These are phyloP conservation scores for Seiridium unicorne DNA, from an alignment of 2,329 filamentous ascomycete species.

Conservation along the genomic window DNA sequence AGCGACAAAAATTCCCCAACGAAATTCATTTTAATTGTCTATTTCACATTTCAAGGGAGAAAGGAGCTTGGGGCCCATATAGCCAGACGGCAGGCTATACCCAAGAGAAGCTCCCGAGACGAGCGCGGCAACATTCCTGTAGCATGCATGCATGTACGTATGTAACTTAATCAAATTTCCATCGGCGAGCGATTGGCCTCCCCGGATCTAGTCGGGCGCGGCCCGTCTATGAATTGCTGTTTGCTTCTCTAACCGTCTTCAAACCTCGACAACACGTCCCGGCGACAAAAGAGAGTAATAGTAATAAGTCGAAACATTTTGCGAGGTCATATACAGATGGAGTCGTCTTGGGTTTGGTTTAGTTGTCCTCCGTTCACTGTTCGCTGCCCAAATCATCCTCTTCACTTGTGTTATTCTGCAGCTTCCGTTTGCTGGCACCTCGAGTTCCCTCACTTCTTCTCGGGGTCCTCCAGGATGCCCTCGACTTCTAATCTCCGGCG, in stretches of 20 bases:
- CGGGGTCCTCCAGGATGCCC: conserved; percentile 83
- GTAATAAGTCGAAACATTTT: conserved; percentile 1
- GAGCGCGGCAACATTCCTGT: neutral
- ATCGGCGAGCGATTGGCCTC: neutral
- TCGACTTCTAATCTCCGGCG: conserved; percentile 92
- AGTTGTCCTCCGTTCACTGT: neutral
- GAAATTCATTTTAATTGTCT: too few species aligned
- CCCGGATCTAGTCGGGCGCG: conserved; percentile 2
- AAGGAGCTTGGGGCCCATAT: too few species aligned
- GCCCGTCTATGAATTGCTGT: conserved; percentile 9
- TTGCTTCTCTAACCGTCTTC: conserved; percentile 7
- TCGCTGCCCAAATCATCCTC: neutral
- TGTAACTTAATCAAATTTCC: neutral
- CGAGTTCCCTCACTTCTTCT: conserved; percentile 45
- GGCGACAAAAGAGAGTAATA: neutral
- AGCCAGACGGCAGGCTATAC: too few species aligned
- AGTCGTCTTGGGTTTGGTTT: neutral
- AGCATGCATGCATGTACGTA: neutral
- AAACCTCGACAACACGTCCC: neutral
- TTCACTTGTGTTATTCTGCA: neutral
- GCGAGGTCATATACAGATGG: conserved; percentile 12
- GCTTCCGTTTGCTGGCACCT: neutral
- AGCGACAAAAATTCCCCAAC: too few species aligned
- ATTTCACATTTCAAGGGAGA: too few species aligned
- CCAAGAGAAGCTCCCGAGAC: too few species aligned